Conservation (phyloP, 306 rosid genomes). For the Crotalaria pallida region DNA sequence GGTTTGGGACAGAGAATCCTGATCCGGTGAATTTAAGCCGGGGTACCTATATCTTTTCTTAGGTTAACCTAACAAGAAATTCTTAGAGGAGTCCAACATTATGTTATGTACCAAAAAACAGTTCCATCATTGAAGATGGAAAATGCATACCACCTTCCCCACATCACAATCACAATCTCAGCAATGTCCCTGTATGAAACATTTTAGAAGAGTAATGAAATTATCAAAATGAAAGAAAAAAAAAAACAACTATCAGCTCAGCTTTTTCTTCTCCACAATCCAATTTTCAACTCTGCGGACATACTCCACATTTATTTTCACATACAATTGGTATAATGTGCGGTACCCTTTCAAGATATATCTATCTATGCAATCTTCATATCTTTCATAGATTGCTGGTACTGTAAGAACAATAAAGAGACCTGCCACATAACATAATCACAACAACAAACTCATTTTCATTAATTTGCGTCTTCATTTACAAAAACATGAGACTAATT, state of each 20-base stretch:
- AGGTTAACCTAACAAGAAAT: not conserved
- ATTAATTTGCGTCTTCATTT: not conserved
- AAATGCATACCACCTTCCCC: slow-evolving; percentile 15
- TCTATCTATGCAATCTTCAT: slow-evolving; percentile 65
- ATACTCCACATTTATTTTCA: slow-evolving; percentile 48
- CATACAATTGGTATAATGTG: slow-evolving; percentile 50
- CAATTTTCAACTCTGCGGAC: slow-evolving; percentile 44
- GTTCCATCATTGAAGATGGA: slow-evolving; percentile 24
- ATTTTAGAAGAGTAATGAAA: not conserved
- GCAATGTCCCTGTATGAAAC: slow-evolving; percentile 23
- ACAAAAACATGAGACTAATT: not conserved
- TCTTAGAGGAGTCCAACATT: slow-evolving; percentile 4
- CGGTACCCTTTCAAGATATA: slow-evolving; percentile 46
- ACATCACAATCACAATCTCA: slow-evolving; percentile 33
- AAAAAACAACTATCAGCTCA: slow-evolving; percentile 55
- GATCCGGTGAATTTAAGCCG: not conserved
- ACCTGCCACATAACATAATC: slow-evolving; percentile 49
- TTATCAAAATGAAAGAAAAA: slow-evolving; percentile 2
- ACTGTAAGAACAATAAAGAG: slow-evolving; percentile 65
- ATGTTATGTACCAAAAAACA: slow-evolving; percentile 20
- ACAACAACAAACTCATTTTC: slow-evolving; percentile 7
- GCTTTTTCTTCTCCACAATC: slow-evolving; percentile 67
- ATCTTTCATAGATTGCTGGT: slow-evolving; percentile 79
- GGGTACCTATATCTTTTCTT: not conserved
- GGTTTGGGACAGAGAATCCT: no score